phyloP scores from a whole-genome alignment of 495 filamentous ascomycete genomes.

The Parachaetomium inaequale region DNA sequence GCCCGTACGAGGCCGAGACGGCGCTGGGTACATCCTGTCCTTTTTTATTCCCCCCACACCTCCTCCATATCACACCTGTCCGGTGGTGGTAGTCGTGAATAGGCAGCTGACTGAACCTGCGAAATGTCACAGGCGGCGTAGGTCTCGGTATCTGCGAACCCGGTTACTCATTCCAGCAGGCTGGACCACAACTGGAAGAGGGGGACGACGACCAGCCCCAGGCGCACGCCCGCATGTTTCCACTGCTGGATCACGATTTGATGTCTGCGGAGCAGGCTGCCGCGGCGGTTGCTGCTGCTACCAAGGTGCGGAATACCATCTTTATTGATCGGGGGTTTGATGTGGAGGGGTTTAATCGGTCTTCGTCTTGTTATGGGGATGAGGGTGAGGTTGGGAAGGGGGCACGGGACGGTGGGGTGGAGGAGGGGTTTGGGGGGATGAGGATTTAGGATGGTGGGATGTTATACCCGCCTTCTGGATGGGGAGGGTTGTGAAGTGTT shows the following conservation, averaged over 20 bases:
- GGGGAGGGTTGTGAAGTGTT: neutral
- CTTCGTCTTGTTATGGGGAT: slow-evolving; percentile 10
- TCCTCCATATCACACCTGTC: no score
- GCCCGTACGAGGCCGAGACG: slow-evolving; percentile 23
- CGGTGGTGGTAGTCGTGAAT: neutral
- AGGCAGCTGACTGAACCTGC: neutral
- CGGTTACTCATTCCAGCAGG: neutral
- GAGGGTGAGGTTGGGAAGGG: neutral
- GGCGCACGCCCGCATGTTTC: slow-evolving; percentile 1
- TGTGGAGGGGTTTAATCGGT: neutral
- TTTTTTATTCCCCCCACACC: neutral
- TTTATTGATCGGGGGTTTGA: neutral
- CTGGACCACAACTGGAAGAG: neutral
- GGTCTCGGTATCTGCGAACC: neutral
- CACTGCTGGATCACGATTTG: neutral
- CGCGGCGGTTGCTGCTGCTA: neutral
- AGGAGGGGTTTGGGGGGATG: no score
- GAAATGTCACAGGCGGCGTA: neutral
- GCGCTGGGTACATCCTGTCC: slow-evolving; percentile 4
- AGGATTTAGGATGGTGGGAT: neutral
- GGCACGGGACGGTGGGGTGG: neutral
- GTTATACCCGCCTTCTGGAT: neutral
- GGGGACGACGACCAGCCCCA: neutral
- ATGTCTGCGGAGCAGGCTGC: slow-evolving; percentile 7
- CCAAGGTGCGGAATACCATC: neutral